Evolutionary conservation across 805 yeast genomes (phyloP).

Genomic region (Debaryomyces maramus): DNA sequence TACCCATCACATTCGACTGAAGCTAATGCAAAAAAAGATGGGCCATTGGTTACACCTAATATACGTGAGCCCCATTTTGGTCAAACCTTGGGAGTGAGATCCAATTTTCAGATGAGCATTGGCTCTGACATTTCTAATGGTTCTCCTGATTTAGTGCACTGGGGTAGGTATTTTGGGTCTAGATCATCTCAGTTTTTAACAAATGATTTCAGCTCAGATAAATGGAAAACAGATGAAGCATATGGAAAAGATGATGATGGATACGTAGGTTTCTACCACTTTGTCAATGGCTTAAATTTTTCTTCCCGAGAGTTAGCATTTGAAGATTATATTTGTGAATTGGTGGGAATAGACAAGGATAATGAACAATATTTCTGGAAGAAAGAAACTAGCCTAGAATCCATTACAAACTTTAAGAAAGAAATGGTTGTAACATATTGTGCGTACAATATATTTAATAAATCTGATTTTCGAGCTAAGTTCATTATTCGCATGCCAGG

Average conservation of each 20-base stretch:
- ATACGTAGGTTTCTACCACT: slow-evolving; percentile 41
- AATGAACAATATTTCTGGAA: slow-evolving; percentile 17
- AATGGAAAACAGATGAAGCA: slow-evolving; percentile 3
- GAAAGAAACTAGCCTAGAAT: slow-evolving; percentile 9
- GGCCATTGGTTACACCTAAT: slow-evolving; percentile 14
- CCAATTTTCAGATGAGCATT: slow-evolving; percentile 19
- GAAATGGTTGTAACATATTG: slow-evolving; percentile 55
- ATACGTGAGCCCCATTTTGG: slow-evolving; percentile 33
- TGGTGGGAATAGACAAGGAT: slow-evolving; percentile 26
- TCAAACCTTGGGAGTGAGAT: slow-evolving; percentile 25
- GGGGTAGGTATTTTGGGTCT: slow-evolving; percentile 36
- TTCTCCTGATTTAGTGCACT: slow-evolving; percentile 41
- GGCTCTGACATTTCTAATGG: slow-evolving; percentile 22
- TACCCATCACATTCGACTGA: not conserved
- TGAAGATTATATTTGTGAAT: slow-evolving; percentile 27
- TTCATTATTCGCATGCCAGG: slow-evolving; percentile 34
- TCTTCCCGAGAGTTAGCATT: slow-evolving; percentile 21
- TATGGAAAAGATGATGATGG: slow-evolving; percentile 34
- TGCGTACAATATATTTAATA: slow-evolving; percentile 70
- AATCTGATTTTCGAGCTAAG: slow-evolving; percentile 73
- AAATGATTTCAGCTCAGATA: slow-evolving; percentile 25
- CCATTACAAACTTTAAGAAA: slow-evolving; percentile 7
- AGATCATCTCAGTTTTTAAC: slow-evolving; percentile 25
- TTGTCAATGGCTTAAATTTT: slow-evolving; percentile 33
- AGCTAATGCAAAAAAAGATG: not conserved